Percentiles rank a stretch among this genome's conserved stretches.
phyloP scores from a whole-genome alignment of 805 yeast species.

The Candida ulmi region DNA sequence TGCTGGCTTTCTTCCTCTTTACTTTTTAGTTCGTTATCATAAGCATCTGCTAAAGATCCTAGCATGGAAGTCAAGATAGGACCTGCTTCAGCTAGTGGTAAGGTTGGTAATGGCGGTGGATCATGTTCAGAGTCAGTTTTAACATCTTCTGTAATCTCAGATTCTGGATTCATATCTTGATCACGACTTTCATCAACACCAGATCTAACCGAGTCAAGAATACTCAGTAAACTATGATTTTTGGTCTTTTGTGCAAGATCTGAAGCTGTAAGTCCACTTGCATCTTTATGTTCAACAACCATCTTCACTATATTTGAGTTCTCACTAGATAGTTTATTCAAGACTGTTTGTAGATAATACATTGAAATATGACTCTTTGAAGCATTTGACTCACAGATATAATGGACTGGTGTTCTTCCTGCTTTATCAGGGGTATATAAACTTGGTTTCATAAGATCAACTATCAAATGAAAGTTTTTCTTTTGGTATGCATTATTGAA shows the following conservation, averaged over 20 bases:
- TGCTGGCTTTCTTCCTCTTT: constrained; percentile 51
- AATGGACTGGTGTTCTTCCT: constrained; percentile 72
- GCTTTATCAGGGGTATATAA: constrained; percentile 65
- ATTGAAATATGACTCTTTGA: constrained; percentile 43
- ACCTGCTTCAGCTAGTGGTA: constrained; percentile 22
- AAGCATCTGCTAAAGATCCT: constrained; percentile 42
- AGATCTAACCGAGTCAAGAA: constrained; percentile 33
- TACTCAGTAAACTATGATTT: constrained; percentile 38
- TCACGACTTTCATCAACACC: constrained; percentile 17
- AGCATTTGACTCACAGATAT: constrained; percentile 49
- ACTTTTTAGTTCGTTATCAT: constrained; percentile 46
- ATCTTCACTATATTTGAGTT: constrained; percentile 45
- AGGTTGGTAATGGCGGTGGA: constrained; percentile 12
- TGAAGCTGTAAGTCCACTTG: constrained; percentile 78
- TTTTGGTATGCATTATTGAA: constrained; percentile 70
- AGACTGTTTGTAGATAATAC: constrained; percentile 49
- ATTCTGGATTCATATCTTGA: constrained; percentile 7
- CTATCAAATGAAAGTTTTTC: constrained; percentile 50
- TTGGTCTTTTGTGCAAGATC: constrained; percentile 66
- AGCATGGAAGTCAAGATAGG: constrained; percentile 31
- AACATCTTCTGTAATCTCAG: constrained; percentile 1
- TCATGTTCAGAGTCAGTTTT: background rate
- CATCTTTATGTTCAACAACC: constrained; percentile 71
- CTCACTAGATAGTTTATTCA: constrained; percentile 35
- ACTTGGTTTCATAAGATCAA: constrained; percentile 59